Evolutionary conservation across 371 early-diverging fungal species (phyloP), one percentile per base, ranked within the genome.

Genomic region (Neoconidiobolus thromboides): DNA sequence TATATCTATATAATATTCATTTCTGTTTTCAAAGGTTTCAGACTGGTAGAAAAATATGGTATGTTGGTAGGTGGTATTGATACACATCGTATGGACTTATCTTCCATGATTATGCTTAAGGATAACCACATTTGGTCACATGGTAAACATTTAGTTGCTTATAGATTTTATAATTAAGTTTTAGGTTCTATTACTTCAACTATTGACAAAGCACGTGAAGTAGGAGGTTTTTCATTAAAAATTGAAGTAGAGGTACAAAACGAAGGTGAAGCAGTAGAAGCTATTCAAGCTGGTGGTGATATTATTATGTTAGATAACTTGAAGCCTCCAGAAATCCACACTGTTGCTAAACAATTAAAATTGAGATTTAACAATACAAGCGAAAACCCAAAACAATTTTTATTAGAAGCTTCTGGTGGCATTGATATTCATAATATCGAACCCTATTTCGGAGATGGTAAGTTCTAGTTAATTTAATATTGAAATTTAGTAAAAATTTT

Each of bases 61-160:
- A 91, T 93, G 79, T 73, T 92, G 43, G 94, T 97, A 9, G 98
- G 98, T 51, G 96, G 96, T 55, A 80, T 87, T 49, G 96, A 95
- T 69, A 90, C 91, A 0, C 98, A 97, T 69, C 91, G 98, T 56
- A 83, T 89, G 83, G 94, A 95, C 70, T 77, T 97, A 48, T 92
- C 93, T 1, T 80, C 88, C 40, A 93, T 96, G 94, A 87, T 97
- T 60, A 97, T 97, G 98, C 81, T 97, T 57, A 97, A 97, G 72
- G 98, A 97, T 71, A 96, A 97, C 71, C 97, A 97, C 63, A 85
- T 97, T 58, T 93, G 94, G 93, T 84, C 88, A 55, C 82, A 87
- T 52, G 86, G 85, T 79, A 72, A 38, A 10, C 15, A 12, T 47
- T 15, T 55, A 12, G 48, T 49, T 38, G 37, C n/a, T 39, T 37